phyloP scores from a whole-genome alignment of 768 basidiomycete genomes.

The Panus rudis region DNA sequence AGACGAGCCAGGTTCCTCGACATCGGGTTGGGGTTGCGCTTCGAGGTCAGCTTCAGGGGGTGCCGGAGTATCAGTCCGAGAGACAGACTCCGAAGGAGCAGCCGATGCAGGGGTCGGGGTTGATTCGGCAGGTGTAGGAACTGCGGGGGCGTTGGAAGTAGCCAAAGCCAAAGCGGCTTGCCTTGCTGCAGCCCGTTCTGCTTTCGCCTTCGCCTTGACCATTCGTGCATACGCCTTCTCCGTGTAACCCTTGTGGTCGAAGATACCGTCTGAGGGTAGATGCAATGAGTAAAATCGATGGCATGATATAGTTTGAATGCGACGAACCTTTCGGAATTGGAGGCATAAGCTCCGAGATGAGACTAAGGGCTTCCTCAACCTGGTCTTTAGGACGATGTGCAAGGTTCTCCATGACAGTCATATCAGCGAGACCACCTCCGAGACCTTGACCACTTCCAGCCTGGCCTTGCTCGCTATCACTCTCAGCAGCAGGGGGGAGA shows the following conservation, averaged over 20 bases:
- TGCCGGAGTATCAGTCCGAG: conserved; percentile 27
- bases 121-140: conserved; percentile 6
- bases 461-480: conserved; percentile 53
- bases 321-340: conserved; percentile 81
- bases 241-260: conserved; percentile 85
- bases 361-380: conserved; percentile 85
- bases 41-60: conserved; percentile 24
- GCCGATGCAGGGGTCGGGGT: conserved; percentile 11
- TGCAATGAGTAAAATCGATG: neutral
- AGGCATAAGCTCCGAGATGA: conserved; percentile 88
- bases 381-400: conserved; percentile 97
- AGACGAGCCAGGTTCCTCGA: conserved; percentile 8
- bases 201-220: conserved; percentile 78
- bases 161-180: conserved; percentile 23
- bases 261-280: conserved; percentile 71
- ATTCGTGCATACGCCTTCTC: conserved; percentile 76
- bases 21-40: conserved; percentile 5
- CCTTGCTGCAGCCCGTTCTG: conserved; percentile 68
- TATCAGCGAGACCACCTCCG: conserved; percentile 85
- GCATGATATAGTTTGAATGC: neutral
- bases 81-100: conserved; percentile 14
- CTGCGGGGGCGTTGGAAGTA: conserved; percentile 2
- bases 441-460: conserved; percentile 65
- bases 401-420: conserved; percentile 97
- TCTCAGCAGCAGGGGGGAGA: conserved; percentile 58